phyloP scores from a whole-genome alignment of 2,329 filamentous ascomycete species.

The Cladosporium phlei region DNA sequence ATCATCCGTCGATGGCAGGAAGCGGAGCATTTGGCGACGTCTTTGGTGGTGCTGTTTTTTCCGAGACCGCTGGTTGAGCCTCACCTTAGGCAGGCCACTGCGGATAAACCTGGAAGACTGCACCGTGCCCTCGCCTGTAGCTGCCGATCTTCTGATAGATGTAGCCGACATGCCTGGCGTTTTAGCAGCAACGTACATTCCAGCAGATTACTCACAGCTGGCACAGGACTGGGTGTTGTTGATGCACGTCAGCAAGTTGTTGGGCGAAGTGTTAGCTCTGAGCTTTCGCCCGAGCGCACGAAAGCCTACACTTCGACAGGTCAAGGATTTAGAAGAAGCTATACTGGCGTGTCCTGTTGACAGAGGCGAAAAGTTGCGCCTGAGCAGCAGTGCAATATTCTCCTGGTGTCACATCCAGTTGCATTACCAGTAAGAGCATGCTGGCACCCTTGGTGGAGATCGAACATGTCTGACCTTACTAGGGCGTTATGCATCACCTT shows the following conservation, averaged over 20 bases:
- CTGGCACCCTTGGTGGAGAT: too few species aligned
- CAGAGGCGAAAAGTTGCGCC: neutral
- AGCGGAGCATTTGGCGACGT: slow-evolving; percentile 11
- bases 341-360: slow-evolving; percentile 5
- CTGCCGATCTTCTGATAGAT: slow-evolving; percentile 11
- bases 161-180: slow-evolving; percentile 12
- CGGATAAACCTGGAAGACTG: slow-evolving; percentile 16
- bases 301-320: neutral
- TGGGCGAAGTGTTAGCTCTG: slow-evolving; percentile 11
- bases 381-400: slow-evolving; percentile 1
- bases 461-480: neutral
- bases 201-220: slow-evolving; percentile 10
- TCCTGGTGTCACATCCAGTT: slow-evolving; percentile 2
- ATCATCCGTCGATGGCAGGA: neutral
- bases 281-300: slow-evolving; percentile 11
- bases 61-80: slow-evolving; percentile 16
- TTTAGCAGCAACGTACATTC: slow-evolving; percentile 11
- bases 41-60: slow-evolving; percentile 19
- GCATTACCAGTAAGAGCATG: neutral
- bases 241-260: slow-evolving; percentile 12
- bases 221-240: slow-evolving; percentile 15
- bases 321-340: neutral
- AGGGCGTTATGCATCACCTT: slow-evolving; percentile 7
- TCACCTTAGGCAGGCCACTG: slow-evolving; percentile 14
- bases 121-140: slow-evolving; percentile 14